Conservation (phyloP, 2,329 filamentous ascomycete genomes). For the Penicillium polonicum region DNA sequence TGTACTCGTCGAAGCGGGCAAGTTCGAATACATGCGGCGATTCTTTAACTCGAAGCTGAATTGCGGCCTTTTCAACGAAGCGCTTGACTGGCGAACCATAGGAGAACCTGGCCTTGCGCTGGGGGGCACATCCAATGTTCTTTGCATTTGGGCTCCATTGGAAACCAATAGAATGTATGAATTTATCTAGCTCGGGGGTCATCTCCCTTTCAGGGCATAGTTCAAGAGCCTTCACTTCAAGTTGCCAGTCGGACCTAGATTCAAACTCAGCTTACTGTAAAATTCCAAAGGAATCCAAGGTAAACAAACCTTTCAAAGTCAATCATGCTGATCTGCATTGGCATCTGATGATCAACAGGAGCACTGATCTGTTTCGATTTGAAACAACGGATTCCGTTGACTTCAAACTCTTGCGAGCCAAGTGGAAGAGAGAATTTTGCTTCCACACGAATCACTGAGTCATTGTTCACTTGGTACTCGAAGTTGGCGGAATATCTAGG, state of each 20-base stretch:
- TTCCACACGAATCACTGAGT: slow-evolving; percentile 39
- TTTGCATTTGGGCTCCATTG: slow-evolving; percentile 8
- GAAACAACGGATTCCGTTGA: slow-evolving; percentile 38
- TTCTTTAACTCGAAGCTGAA: slow-evolving; percentile 41
- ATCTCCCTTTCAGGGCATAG: slow-evolving; percentile 30
- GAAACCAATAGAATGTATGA: slow-evolving; percentile 1
- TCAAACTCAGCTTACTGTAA: neutral
- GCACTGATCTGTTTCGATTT: slow-evolving; percentile 26
- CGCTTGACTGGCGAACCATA: slow-evolving; percentile 27
- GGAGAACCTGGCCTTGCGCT: slow-evolving; percentile 34
- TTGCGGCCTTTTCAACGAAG: slow-evolving; percentile 41
- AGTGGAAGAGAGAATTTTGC: slow-evolving; percentile 33
- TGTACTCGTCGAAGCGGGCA: slow-evolving; percentile 43
- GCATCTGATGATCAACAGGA: slow-evolving; percentile 24
- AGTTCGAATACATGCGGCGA: slow-evolving; percentile 46
- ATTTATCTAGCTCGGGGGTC: slow-evolving; percentile 6
- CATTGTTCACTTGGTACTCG: slow-evolving; percentile 36
- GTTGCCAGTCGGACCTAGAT: slow-evolving; percentile 41
- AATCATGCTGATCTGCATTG: slow-evolving; percentile 38
- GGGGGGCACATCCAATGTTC: slow-evolving; percentile 26
- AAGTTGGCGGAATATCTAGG: slow-evolving; percentile 43
- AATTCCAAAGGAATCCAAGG: slow-evolving; percentile 1
- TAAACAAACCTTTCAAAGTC: slow-evolving; percentile 38
- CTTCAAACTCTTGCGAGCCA: slow-evolving; percentile 35
- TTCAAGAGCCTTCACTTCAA: slow-evolving; percentile 42